Base-by-base conservation (phyloP, 805 yeast species). In the Candida nanaspora region DNA sequence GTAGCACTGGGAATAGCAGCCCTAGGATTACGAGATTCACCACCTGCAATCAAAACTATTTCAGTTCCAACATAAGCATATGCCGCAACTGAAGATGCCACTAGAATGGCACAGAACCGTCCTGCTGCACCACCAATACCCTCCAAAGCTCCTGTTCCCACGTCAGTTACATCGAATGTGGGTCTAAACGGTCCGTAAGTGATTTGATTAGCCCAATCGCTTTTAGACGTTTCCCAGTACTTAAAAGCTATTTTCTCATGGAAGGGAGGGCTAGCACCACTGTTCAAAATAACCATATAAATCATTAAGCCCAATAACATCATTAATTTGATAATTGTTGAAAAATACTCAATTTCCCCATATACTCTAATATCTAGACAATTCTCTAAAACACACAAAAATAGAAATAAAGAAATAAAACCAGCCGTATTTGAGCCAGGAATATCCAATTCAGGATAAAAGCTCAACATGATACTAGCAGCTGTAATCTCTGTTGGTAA, bases 41-140 rank as follows among this genome's bases (percentile, higher is more conserved):
- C 85, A 6, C 91, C 87, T 2, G 93, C 91, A 41, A 85, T 76
- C 47, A 85, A 78, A 11, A 86, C 89, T 56, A 82, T 78, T 49
- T 86, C 95, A 1, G 88, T 82, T 0, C 95, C 95, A 37, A 83
- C 77, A 52, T 80, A 86, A 0, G 94, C 83, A 57, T 81, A 86
- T 0, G 86, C 69, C 0, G 88, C 79, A 18, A 80, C 76, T 36
- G 78, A 61, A 8, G 80, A 62, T 1, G 87, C 86, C 1, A 78
- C 72, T 28, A 81, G 41, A 8, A 83, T 57, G 6, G 84, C 76
- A 35, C 81, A 61, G 39, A 84, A 69, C 33, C 84, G 56, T 0
- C 91, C 93, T 37, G 58, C 53, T 23, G 67, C 56, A 2, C 89
- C 86, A 6, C 73, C 74, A 26, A 79, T 77, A 0, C 91, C 91